Conservation (phyloP, 2,329 filamentous ascomycete genomes). For the Helotiales sp. region DNA sequence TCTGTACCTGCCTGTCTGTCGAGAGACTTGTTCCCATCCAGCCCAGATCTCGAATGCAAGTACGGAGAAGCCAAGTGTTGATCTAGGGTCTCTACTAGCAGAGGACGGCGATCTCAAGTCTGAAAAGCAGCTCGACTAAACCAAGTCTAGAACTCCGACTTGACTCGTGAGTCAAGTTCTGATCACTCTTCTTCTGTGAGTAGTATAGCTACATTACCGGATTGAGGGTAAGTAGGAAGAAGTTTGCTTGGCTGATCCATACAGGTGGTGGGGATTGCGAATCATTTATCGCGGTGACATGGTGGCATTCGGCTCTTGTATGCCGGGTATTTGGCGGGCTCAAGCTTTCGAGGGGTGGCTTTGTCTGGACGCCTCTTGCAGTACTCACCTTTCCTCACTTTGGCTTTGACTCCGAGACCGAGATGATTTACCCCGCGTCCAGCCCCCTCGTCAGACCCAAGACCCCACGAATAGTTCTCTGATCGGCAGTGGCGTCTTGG, state of each 20-base stretch:
- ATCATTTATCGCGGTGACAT: not conserved
- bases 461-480: not conserved
- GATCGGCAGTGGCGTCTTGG: conserved; percentile 7
- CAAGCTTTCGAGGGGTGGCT: not conserved
- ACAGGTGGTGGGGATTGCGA: not conserved
- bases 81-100: not conserved
- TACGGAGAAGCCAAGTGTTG: no score
- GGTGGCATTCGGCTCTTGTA: not conserved
- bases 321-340: not conserved
- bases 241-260: conserved; percentile 1
- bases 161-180: not conserved
- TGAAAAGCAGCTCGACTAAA: not conserved
- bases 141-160: not conserved
- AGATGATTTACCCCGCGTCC: not conserved
- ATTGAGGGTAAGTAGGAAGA: not conserved
- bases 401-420: not conserved
- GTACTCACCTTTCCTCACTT: not conserved
- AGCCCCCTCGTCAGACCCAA: not conserved
- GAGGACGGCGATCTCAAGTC: not conserved
- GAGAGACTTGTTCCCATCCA: not conserved
- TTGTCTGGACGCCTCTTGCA: not conserved
- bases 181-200: conserved; percentile 3
- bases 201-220: not conserved
- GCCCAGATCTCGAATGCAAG: not conserved
- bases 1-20: not conserved